Evolutionary conservation across 108 stramenopile species (phyloP).

Genomic region (Cylindrotheca closterium): DNA sequence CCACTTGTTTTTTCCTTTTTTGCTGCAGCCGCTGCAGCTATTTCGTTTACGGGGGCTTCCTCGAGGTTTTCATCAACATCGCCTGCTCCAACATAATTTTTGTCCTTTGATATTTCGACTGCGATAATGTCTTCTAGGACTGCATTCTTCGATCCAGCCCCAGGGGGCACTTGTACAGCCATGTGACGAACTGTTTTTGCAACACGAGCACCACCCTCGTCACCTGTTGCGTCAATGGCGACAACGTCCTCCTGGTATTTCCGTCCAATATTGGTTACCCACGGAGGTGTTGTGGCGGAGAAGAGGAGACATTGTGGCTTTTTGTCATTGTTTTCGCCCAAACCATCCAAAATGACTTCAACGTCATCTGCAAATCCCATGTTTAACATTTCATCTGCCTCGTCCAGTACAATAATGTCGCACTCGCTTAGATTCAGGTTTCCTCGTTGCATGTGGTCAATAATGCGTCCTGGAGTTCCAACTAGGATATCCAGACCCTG

Average conservation of each 20-base stretch:
- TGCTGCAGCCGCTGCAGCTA: conserved; percentile 85
- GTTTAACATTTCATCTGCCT: conserved; percentile 99
- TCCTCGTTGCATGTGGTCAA: conserved; percentile 95
- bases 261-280: conserved; percentile 92
- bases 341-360: conserved; percentile 85
- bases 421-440: conserved; percentile 84
- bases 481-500: conserved; percentile 94
- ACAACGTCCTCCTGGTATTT: conserved; percentile 87
- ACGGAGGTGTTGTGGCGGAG: conserved; percentile 96
- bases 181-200: conserved; percentile 95
- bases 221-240: conserved; percentile 89
- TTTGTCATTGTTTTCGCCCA: conserved; percentile 57
- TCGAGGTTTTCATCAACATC: conserved; percentile 36
- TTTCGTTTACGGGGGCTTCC: conserved; percentile 68
- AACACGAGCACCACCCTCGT: conserved; percentile 77
- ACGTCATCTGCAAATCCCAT: conserved; percentile 99
- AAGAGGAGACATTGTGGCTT: conserved; percentile 95
- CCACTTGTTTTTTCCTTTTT: conserved; percentile 55
- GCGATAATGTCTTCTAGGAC: conserved; percentile 91
- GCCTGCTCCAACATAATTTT: conserved; percentile 53
- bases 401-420: conserved; percentile 90
- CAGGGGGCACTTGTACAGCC: conserved; percentile 91
- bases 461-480: conserved; percentile 98
- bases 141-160: conserved; percentile 70
- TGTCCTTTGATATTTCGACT: conserved; percentile 87